A percentile compares a stretch with the other conserved stretches of the same genome.
Evolutionary conservation across 192 early-diverging fungal genomes (phyloP).

Genomic region (Coemansia sp.): DNA sequence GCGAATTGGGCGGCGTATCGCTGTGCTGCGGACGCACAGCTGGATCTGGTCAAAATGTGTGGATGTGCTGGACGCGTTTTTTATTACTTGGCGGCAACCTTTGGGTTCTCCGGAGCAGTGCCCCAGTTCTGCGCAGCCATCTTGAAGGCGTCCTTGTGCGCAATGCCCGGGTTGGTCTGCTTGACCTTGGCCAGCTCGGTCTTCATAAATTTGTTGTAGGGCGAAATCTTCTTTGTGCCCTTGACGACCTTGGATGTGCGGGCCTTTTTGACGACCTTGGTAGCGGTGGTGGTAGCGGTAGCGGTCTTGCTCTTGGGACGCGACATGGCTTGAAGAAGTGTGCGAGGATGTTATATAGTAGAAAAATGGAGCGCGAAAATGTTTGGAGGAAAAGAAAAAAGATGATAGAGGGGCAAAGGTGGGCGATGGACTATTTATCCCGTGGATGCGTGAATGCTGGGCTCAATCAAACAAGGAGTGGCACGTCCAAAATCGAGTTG

Average conservation of each 20-base stretch:
- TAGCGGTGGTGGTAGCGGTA: conserved; percentile 12
- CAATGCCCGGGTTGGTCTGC: conserved; percentile 57
- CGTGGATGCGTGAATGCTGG: conserved; percentile 7
- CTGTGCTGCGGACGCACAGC: conserved; percentile 4
- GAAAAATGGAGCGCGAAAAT: conserved; percentile 6
- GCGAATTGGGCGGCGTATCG: background rate
- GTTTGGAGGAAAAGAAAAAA: conserved; percentile 3
- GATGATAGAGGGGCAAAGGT: conserved; percentile 13
- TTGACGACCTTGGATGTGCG: conserved; percentile 14
- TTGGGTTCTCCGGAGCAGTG: conserved; percentile 64
- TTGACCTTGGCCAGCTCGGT: conserved; percentile 68
- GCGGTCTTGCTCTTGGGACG: conserved; percentile 23
- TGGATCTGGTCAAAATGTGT: conserved; percentile 1
- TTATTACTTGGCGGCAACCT: conserved; percentile 42
- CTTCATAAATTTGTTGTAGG: conserved; percentile 76
- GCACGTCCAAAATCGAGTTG: conserved; percentile 24
- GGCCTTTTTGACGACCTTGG: conserved; percentile 15
- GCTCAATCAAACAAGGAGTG: conserved; percentile 7
- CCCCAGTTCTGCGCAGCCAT: conserved; percentile 64
- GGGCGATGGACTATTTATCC: conserved; percentile 29
- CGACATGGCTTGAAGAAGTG: conserved; percentile 18
- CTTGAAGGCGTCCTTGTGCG: conserved; percentile 72
- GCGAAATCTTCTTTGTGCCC: conserved; percentile 57
- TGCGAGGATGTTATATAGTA: background rate
- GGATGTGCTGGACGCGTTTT: background rate